These are phyloP conservation scores for Macrolepiota albuminosa DNA, from an alignment of 768 basidiomycete genomes.

Conservation along the genomic window DNA sequence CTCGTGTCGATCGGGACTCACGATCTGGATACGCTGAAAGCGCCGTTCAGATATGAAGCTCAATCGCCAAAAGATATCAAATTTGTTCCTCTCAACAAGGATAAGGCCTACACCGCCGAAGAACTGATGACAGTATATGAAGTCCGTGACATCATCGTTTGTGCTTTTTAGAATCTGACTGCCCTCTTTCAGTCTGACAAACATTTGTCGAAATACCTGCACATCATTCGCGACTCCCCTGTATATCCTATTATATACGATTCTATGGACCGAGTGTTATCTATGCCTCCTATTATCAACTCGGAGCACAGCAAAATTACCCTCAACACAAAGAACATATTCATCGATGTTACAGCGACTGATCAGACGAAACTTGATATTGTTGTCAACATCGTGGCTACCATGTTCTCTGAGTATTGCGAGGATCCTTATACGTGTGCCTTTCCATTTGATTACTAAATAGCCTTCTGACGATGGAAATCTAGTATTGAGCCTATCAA, in stretches of 20 bases:
- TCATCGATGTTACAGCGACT: conserved; percentile 95
- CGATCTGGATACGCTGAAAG: conserved; percentile 83
- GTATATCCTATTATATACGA: conserved; percentile 99
- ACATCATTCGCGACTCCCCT: conserved; percentile 90
- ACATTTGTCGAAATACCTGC: conserved; percentile 84
- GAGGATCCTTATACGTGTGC: conserved; percentile 87
- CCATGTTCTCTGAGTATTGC: conserved; percentile 99
- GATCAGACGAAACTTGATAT: conserved; percentile 96
- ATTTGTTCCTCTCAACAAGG: conserved; percentile 83
- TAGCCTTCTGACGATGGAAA: conserved; percentile 2
- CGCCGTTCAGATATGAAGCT: conserved; percentile 87
- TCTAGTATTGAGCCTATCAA: conserved; percentile 90
- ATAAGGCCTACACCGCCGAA: conserved; percentile 74
- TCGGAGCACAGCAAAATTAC: conserved; percentile 97
- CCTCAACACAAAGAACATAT: conserved; percentile 87
- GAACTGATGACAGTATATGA: conserved; percentile 94
- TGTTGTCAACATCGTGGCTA: conserved; percentile 88
- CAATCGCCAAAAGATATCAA: conserved; percentile 83
- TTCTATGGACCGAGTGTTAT: conserved; percentile 77
- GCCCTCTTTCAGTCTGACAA: conserved; percentile 68
- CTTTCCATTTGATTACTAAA: neutral
- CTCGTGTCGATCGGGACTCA: conserved; percentile 97
- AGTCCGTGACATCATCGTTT: conserved; percentile 39
- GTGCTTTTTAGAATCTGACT: neutral
- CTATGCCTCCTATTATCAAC: conserved; percentile 98